These are phyloP conservation scores for Alisma plantagoaquatica DNA, from an alignment of 106 monocot genomes.

Conservation along the genomic window DNA sequence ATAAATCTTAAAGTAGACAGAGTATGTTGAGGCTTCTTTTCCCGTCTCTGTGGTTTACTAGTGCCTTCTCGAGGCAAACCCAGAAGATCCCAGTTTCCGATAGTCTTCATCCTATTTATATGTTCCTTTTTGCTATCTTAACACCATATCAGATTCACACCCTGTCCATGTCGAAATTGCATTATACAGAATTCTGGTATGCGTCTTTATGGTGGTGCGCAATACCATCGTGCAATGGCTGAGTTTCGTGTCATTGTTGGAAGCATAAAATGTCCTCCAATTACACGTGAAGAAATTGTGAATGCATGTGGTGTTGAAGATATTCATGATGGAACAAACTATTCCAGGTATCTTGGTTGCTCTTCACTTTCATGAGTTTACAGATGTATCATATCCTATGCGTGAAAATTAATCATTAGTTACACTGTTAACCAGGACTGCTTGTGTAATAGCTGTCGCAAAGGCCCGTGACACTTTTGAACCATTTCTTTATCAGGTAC, in stretches of 20 bases:
- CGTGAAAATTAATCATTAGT: not conserved
- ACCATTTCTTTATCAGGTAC: slow-evolving; percentile 90
- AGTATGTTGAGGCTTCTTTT: too few species aligned
- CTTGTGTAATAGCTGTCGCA: slow-evolving; percentile 88
- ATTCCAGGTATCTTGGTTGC: slow-evolving; percentile 47
- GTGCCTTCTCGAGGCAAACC: too few species aligned
- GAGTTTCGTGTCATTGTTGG: slow-evolving; percentile 87
- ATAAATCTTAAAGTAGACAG: too few species aligned
- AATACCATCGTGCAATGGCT: slow-evolving; percentile 96
- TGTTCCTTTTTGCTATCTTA: not conserved
- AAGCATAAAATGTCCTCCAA: slow-evolving; percentile 81
- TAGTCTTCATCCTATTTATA: not conserved
- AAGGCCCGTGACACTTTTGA: slow-evolving; percentile 93
- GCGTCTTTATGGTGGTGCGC: slow-evolving; percentile 97
- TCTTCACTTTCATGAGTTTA: too few species aligned
- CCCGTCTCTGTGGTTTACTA: too few species aligned
- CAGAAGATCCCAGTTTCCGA: not conserved
- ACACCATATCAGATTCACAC: not conserved
- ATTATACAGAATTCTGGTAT: slow-evolving; percentile 71
- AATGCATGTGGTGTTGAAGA: slow-evolving; percentile 99
- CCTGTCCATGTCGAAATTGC: not conserved
- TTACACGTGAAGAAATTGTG: slow-evolving; percentile 89
- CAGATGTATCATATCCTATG: not conserved
- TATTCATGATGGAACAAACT: slow-evolving; percentile 97
- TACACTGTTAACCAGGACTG: slow-evolving; percentile 46